Evolutionary conservation across 768 basidiomycete genomes (phyloP), one percentile per base, ranked within the genome.

Genomic region (Russula olivacea): DNA sequence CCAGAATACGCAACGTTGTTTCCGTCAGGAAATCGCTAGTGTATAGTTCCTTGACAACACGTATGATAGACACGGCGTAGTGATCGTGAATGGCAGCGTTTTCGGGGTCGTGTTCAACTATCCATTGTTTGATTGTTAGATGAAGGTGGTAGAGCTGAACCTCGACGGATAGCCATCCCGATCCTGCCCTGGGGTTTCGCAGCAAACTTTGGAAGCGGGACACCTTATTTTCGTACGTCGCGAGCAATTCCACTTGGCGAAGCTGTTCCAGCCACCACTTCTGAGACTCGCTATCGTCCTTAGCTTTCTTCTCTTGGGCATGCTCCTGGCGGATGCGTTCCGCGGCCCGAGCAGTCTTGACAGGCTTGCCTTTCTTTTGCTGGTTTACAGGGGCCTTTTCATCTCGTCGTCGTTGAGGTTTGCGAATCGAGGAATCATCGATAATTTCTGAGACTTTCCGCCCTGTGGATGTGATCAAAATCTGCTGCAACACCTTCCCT

Each of bases 251-350:
- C 67, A 82, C 69, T 5, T 71, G 69, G 10, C 71, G 71, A 21
- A 87, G 74, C 43, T 82, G 78, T 30, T 76, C 76, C 25, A 73
- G 70, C 79, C 86, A 82, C 86, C 87, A 89, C 9, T 67, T 58
- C 40, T 45, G 47, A 15, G 59, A 55, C 10, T 60, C 43, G 3
- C 15, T 30, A 30, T 67, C 66, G 19, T 71, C 70, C 9, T 79
- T 78, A 9, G 75, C 74, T 3, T 74, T 71, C 25, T 76, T 71
- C 41, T 74, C 75, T 47, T 76, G 76, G n/a, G 75, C 70, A n/a
- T 74, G 81, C 63, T 81, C 73, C 59, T 74, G 76, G 1, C 79
- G 77, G 45, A 82, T 75, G 53, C 69, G 72, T 34, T 81, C 76
- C n/a, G n/a, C n/a, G n/a, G n/a, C n/a, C 4, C 73, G 74, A 21